phyloP scores from a whole-genome alignment of 345 rosid genomes.

The Dimocarpus longan region DNA sequence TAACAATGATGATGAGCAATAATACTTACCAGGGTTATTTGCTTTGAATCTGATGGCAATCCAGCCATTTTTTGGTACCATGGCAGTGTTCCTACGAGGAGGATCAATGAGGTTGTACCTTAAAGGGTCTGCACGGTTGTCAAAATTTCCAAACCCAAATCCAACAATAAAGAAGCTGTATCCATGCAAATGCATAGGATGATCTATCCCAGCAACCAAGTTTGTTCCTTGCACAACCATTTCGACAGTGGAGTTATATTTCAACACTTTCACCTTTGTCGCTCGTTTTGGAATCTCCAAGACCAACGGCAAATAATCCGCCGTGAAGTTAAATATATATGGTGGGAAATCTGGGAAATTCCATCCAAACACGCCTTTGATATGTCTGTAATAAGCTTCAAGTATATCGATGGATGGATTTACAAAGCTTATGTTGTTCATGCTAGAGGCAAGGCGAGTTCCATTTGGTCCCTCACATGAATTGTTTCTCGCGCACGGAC shows the following conservation, averaged over 20 bases:
- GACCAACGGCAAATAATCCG: conserved; percentile 13
- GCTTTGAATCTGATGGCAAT: conserved; percentile 36
- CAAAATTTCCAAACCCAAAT: conserved; percentile 30
- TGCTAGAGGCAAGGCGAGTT: conserved; percentile 31
- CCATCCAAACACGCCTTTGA: conserved; percentile 28
- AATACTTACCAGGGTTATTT: conserved; percentile 31
- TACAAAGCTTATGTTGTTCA: conserved; percentile 40
- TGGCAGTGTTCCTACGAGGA: conserved; percentile 30
- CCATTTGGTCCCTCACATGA: conserved; percentile 31
- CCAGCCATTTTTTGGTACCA: conserved; percentile 43
- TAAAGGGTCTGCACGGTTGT: conserved; percentile 23
- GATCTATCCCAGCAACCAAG: conserved; percentile 26
- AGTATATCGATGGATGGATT: conserved; percentile 29
- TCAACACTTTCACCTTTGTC: conserved; percentile 26
- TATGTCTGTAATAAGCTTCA: conserved; percentile 29
- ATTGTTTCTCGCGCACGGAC: conserved; percentile 25
- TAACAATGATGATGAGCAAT: not conserved
- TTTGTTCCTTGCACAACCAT: conserved; percentile 39
- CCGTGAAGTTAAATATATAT: conserved; percentile 25
- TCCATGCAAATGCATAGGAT: conserved; percentile 43
- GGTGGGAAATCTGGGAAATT: conserved; percentile 30
- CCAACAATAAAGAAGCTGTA: conserved; percentile 36
- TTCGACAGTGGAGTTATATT: conserved; percentile 28
- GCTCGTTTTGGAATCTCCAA: conserved; percentile 19
- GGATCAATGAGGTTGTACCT: conserved; percentile 37